Evolutionary conservation across 306 rosid species (phyloP).

Genomic region (Datisca glomerata): DNA sequence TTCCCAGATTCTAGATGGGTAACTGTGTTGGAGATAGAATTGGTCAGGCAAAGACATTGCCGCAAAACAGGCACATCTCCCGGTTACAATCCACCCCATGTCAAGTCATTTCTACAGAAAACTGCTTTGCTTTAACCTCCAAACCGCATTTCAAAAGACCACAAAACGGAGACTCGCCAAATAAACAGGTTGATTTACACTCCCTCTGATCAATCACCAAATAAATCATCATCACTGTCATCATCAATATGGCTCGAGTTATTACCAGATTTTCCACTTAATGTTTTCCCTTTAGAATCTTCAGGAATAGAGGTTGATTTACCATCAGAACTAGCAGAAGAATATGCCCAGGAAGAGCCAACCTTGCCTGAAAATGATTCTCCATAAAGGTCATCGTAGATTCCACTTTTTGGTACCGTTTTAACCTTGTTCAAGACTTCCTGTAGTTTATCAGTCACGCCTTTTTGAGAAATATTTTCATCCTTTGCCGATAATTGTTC

Average conservation of each 20-base stretch:
- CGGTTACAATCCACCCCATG: too few species aligned
- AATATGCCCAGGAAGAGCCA: constrained; percentile 92
- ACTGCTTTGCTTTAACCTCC: too few species aligned
- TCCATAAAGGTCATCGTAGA: constrained; percentile 89
- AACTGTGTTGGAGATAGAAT: too few species aligned
- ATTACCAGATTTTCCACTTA: constrained; percentile 29
- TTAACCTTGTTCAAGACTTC: constrained; percentile 80
- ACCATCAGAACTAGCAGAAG: constrained; percentile 30
- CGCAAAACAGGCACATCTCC: too few species aligned
- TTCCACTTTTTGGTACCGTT: constrained; percentile 46
- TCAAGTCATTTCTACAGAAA: too few species aligned
- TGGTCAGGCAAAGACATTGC: too few species aligned
- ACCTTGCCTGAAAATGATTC: constrained; percentile 66
- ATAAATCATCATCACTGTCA: constrained; percentile 62
- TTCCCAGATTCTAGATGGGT: too few species aligned
- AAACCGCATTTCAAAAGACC: too few species aligned
- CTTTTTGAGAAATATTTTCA: constrained; percentile 54
- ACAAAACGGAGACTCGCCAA: too few species aligned
- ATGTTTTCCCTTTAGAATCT: constrained; percentile 26
- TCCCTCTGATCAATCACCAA: constrained; percentile 43
- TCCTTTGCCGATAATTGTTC: constrained; percentile 48
- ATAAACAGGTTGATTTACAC: too few species aligned
- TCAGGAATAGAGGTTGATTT: constrained; percentile 23
- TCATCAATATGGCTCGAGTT: constrained; percentile 32
- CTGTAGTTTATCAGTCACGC: constrained; percentile 85